Base-by-base conservation (phyloP, 2,329 filamentous ascomycete species). In the Microcera coccophila region DNA sequence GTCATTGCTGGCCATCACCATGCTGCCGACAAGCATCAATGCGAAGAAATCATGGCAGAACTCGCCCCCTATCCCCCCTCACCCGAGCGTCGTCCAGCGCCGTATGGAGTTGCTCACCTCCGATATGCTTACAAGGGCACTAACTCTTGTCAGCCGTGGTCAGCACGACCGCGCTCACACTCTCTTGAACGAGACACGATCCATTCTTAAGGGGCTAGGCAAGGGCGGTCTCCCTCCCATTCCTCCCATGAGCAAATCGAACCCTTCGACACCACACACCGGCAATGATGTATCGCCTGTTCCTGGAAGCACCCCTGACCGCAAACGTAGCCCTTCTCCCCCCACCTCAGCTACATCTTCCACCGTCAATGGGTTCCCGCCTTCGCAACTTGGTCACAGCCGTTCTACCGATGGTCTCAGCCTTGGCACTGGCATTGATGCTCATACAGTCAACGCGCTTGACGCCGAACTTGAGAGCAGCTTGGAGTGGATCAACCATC, bases 21-120 rank as follows among this genome's bases (percentile, higher is more conserved):
- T 98, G 86, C 77, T 96, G 21, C 93, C 93, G 4, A 74, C 85
- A 3, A 64, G 65, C 4, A 73, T 75, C 19, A 77, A 76, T 41
- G 78, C 78, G 48, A 82, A 84, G 69, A 85, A 78, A 53, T 79
- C 82, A 14, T 83, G 79, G 79, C 71, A 71, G 34, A 79, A 73
- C 53, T 71, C 76, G 11, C 88, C 90, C 12, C 87, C 90, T 1
- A 98, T 98, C 48, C 93, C 93, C 12, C 91, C 93, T 35, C 93
- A 97, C 62, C 90, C 93, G 4, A 88, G 85, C 49, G 90, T 98
- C 46, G 91, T 98, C 5, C 93, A 98, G 68, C 81, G 93, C 31
- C 85, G 93, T 35, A 98, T 98, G 93, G 93, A 98, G 67, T 75
- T 98, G 21, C 78, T 98, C 40, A 97, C 93, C 3, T 97, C 91